Percentiles rank a stretch among this genome's conserved stretches.
phyloP scores from a whole-genome alignment of 2,329 filamentous ascomycete genomes.

The Xylariaceae sp. region DNA sequence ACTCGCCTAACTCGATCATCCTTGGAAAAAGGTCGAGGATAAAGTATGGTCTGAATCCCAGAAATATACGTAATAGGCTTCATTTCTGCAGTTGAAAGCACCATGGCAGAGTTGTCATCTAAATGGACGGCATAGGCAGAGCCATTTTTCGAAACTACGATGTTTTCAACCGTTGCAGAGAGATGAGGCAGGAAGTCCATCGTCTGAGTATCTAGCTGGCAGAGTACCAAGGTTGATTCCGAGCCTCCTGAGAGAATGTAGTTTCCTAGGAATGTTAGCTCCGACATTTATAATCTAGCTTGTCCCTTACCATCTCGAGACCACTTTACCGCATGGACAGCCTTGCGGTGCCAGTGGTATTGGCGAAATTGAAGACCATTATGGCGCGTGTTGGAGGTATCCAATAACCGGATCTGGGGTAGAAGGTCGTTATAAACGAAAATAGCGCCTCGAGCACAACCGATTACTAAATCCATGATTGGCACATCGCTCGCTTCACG shows the following conservation, averaged over 20 bases:
- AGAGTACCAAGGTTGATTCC: conserved; percentile 83
- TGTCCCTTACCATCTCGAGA: conserved; percentile 70
- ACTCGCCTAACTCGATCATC: conserved; percentile 49
- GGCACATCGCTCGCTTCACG: conserved; percentile 26
- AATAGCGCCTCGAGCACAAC: conserved; percentile 70
- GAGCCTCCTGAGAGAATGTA: conserved; percentile 91
- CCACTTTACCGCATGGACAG: conserved; percentile 83
- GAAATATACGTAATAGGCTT: conserved; percentile 78
- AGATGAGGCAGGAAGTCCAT: conserved; percentile 86
- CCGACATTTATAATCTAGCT: not conserved
- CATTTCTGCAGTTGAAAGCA: conserved; percentile 84
- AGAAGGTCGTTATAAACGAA: conserved; percentile 76
- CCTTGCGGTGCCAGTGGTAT: conserved; percentile 85
- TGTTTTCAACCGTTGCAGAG: conserved; percentile 74
- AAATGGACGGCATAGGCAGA: conserved; percentile 78
- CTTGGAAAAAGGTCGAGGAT: conserved; percentile 46
- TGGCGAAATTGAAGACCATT: conserved; percentile 55
- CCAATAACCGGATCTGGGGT: conserved; percentile 46
- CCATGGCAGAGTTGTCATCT: conserved; percentile 86
- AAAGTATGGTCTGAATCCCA: conserved; percentile 64
- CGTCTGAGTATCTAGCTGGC: conserved; percentile 85
- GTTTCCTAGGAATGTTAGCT: conserved; percentile 54
- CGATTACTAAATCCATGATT: conserved; percentile 69
- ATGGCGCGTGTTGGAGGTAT: conserved; percentile 36
- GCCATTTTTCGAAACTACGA: conserved; percentile 74